These are phyloP conservation scores for Eutrema japonicum DNA, from an alignment of 345 rosid genomes.

Conservation along the genomic window DNA sequence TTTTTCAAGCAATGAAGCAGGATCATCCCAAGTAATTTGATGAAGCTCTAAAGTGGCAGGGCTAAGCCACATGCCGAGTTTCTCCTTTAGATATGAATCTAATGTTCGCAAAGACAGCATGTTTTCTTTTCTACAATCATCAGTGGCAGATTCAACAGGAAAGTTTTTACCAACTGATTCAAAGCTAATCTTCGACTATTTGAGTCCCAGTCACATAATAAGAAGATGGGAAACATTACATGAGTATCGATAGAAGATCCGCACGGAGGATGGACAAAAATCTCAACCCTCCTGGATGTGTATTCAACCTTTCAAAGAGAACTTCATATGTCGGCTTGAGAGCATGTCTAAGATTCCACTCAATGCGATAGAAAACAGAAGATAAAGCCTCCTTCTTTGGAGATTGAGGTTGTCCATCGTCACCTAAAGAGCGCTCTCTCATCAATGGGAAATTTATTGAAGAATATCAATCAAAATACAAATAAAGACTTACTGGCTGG, in stretches of 20 bases:
- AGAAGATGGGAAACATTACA: slow-evolving; percentile 51
- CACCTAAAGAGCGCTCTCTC: slow-evolving; percentile 42
- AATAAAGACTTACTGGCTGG: slow-evolving; percentile 49
- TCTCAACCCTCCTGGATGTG: slow-evolving; percentile 84
- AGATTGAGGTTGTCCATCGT: slow-evolving; percentile 45
- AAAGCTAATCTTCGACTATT: slow-evolving; percentile 18
- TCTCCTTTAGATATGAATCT: slow-evolving; percentile 81
- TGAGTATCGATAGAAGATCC: slow-evolving; percentile 70
- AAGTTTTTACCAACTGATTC: not conserved
- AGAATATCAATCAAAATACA: slow-evolving; percentile 7
- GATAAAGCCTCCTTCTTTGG: slow-evolving; percentile 55
- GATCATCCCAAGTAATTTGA: slow-evolving; percentile 91
- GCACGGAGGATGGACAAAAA: slow-evolving; percentile 77
- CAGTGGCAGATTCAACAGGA: not conserved
- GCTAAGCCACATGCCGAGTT: slow-evolving; percentile 88
- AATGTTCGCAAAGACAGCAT: slow-evolving; percentile 65
- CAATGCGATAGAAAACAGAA: slow-evolving; percentile 76
- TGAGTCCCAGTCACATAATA: slow-evolving; percentile 13
- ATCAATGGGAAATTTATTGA: slow-evolving; percentile 7
- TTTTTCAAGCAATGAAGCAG: slow-evolving; percentile 93
- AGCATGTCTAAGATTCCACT: slow-evolving; percentile 77
- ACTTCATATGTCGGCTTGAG: slow-evolving; percentile 78
- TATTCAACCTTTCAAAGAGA: slow-evolving; percentile 86
- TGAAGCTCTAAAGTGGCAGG: slow-evolving; percentile 92
- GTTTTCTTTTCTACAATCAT: slow-evolving; percentile 69